phyloP scores from a whole-genome alignment of 2,329 filamentous ascomycete species.

The Emericellopsis atlantica region DNA sequence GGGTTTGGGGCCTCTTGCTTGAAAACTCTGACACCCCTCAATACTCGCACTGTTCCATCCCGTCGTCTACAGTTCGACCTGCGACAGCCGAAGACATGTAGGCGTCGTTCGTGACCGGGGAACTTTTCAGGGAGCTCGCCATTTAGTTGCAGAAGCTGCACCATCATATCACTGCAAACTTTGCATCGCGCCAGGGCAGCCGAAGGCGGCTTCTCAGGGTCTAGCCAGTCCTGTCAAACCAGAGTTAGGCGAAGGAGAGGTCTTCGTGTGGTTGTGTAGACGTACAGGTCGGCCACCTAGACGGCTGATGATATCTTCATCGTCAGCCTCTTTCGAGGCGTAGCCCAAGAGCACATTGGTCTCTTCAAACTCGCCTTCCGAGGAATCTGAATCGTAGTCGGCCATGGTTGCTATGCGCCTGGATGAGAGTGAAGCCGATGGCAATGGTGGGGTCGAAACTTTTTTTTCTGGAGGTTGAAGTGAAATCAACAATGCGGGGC shows the following conservation, averaged over 20 bases:
- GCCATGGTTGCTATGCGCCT: slow-evolving; percentile 36
- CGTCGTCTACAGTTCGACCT: slow-evolving; percentile 70
- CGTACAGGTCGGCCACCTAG: slow-evolving; percentile 78
- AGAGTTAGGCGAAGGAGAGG: too few relatives aligned
- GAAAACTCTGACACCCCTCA: slow-evolving; percentile 55
- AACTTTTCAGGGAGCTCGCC: slow-evolving; percentile 80
- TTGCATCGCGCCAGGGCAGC: slow-evolving; percentile 73
- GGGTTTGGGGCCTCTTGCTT: slow-evolving; percentile 23
- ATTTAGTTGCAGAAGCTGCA: slow-evolving; percentile 79
- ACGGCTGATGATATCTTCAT: slow-evolving; percentile 68
- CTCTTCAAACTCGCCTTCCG: slow-evolving; percentile 57
- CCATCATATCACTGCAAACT: slow-evolving; percentile 73
- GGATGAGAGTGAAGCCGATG: slow-evolving; percentile 1
- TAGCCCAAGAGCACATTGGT: slow-evolving; percentile 89
- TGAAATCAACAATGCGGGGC: not conserved
- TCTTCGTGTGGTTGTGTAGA: slow-evolving; percentile 4
- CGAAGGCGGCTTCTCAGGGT: slow-evolving; percentile 56
- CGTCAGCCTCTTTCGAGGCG: slow-evolving; percentile 60
- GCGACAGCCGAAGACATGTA: slow-evolving; percentile 79
- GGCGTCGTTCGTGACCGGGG: slow-evolving; percentile 70
- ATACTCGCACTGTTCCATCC: slow-evolving; percentile 64
- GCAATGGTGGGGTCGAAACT: slow-evolving; percentile 25
- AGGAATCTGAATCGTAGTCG: slow-evolving; percentile 79
- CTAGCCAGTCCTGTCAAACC: slow-evolving; percentile 63
- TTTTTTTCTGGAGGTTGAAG: slow-evolving; percentile 17